These are phyloP conservation scores for Nannizzia gypsea DNA, from an alignment of 2,329 filamentous ascomycete species.

Conservation along the genomic window DNA sequence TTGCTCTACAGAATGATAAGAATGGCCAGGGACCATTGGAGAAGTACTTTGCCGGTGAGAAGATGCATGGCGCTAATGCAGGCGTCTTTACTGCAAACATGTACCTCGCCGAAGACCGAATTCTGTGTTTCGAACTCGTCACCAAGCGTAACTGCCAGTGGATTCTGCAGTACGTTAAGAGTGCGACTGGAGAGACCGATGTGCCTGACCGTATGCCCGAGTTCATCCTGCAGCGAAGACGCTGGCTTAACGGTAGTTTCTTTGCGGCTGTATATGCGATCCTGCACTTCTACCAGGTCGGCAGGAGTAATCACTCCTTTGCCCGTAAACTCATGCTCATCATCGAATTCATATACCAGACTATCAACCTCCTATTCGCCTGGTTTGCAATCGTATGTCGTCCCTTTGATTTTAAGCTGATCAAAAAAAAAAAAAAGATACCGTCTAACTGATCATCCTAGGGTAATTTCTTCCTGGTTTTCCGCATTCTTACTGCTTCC, in stretches of 20 bases:
- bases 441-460: conserved; percentile 17
- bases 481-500: conserved; percentile 87
- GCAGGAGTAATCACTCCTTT: conserved; percentile 80
- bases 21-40: conserved; percentile 83
- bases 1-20: conserved; percentile 94
- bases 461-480: conserved; percentile 97
- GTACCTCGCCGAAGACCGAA: conserved; percentile 42
- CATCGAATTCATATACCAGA: conserved; percentile 88
- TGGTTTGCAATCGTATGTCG: conserved; percentile 77
- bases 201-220: conserved; percentile 90
- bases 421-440: background rate
- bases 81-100: conserved; percentile 93
- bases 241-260: conserved; percentile 97
- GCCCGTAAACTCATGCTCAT: conserved; percentile 81
- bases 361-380: conserved; percentile 90
- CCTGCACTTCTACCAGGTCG: conserved; percentile 91
- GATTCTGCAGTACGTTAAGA: conserved; percentile 98
- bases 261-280: conserved; percentile 94
- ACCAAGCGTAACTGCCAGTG: conserved; percentile 95
- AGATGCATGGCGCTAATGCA: conserved; percentile 82
- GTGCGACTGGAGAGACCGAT: conserved; percentile 89
- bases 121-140: conserved; percentile 62
- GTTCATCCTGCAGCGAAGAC: conserved; percentile 85
- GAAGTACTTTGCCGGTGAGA: conserved; percentile 95
- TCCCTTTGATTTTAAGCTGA: background rate